phyloP scores from a whole-genome alignment of 2,329 filamentous ascomycete genomes.

The Fusarium buxicola region DNA sequence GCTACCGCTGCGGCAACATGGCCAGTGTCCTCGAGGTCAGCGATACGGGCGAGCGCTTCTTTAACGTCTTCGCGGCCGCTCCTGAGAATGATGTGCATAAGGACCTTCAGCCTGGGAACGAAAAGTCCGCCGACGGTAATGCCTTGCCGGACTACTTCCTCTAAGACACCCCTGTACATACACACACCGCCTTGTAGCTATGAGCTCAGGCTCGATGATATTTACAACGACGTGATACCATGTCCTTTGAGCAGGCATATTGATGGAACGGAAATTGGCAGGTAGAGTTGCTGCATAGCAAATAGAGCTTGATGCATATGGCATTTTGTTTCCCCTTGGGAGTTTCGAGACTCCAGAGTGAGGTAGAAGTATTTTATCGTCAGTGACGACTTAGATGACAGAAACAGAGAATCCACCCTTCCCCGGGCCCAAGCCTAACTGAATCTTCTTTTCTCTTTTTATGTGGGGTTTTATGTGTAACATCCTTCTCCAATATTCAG shows the following conservation, averaged over 20 bases:
- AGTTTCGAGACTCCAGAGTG: conserved; percentile 27
- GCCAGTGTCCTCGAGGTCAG: conserved; percentile 97
- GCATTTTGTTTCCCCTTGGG: conserved; percentile 27
- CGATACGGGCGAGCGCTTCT: conserved; percentile 91
- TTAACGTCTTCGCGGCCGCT: conserved; percentile 97
- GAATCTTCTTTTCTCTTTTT: conserved; percentile 22
- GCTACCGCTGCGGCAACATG: conserved; percentile 96
- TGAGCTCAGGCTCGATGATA: conserved; percentile 37
- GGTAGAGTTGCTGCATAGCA: conserved; percentile 43
- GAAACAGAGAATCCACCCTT: conserved; percentile 36
- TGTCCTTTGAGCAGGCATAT: conserved; percentile 35
- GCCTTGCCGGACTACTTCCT: conserved; percentile 79
- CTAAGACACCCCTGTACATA: conserved; percentile 51
- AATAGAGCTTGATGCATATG: conserved; percentile 43
- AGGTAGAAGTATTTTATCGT: conserved; percentile 29
- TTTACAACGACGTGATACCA: conserved; percentile 43
- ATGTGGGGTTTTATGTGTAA: conserved; percentile 28
- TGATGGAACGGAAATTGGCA: conserved; percentile 21
- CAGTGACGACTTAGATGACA: conserved; percentile 31
- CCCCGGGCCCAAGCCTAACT: conserved; percentile 20
- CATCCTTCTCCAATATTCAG: conserved; percentile 39
- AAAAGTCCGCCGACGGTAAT: conserved; percentile 74
- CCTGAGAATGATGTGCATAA: conserved; percentile 95
- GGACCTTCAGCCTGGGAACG: conserved; percentile 81
- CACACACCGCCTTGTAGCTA: conserved; percentile 19